Conservation (phyloP, 371 early-diverging fungal genomes). For the Zychaea mexicana region DNA sequence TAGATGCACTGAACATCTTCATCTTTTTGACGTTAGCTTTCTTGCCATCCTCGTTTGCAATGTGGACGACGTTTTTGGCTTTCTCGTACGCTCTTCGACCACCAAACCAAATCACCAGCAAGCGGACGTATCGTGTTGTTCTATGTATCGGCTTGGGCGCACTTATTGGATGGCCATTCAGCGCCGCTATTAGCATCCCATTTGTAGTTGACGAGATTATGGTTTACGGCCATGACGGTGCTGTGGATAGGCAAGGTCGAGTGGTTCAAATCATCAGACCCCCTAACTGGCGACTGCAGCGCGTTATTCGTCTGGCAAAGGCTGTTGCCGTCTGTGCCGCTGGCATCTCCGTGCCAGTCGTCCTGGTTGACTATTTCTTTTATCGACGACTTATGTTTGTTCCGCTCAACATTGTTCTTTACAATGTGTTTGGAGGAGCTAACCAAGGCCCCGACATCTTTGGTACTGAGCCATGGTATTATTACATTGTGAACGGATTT, state of each 20-base stretch:
- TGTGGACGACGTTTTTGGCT: slow-evolving; percentile 82
- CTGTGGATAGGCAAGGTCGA: slow-evolving; percentile 27
- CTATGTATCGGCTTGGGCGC: slow-evolving; percentile 73
- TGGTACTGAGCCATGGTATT: slow-evolving; percentile 94
- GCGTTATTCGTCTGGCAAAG: slow-evolving; percentile 41
- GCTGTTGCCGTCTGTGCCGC: slow-evolving; percentile 27
- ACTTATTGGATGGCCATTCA: slow-evolving; percentile 90
- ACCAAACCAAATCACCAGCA: slow-evolving; percentile 47
- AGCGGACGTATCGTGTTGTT: slow-evolving; percentile 54
- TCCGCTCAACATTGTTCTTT: slow-evolving; percentile 85
- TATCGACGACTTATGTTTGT: slow-evolving; percentile 76
- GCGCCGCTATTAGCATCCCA: slow-evolving; percentile 76
- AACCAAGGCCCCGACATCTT: slow-evolving; percentile 84
- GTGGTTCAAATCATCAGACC: slow-evolving; percentile 27
- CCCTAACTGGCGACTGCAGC: slow-evolving; percentile 45
- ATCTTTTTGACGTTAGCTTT: too few relatives aligned
- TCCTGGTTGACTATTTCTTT: slow-evolving; percentile 74
- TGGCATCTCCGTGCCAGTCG: slow-evolving; percentile 44
- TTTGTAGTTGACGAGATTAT: slow-evolving; percentile 76
- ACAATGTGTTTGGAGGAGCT: slow-evolving; percentile 83
- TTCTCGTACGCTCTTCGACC: slow-evolving; percentile 65
- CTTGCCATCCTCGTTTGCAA: slow-evolving; percentile 92
- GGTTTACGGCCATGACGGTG: slow-evolving; percentile 49
- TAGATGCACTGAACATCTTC: too few relatives aligned
- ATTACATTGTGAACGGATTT: slow-evolving; percentile 84